Percentiles rank a stretch among this genome's conserved stretches.
These are phyloP conservation scores for Xerocomus alliaceus DNA, from an alignment of 1,284 basidiomycete species.

Conservation along the genomic window DNA sequence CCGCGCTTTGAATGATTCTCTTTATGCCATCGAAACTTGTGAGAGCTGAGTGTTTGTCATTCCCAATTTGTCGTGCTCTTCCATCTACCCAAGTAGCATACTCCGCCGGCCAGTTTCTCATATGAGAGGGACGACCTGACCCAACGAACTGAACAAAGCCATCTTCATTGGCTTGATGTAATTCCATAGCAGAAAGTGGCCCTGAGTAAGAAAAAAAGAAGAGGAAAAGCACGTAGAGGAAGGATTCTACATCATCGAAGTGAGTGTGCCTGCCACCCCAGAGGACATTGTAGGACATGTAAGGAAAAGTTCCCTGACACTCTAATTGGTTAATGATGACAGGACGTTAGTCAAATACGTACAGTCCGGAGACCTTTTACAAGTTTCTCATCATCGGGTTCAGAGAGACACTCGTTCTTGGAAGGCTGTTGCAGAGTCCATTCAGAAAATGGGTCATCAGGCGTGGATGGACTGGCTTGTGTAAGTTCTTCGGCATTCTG, in stretches of 20 bases:
- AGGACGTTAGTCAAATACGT: neutral
- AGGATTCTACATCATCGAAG: constrained; percentile 20
- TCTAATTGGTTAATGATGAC: rapidly evolving
- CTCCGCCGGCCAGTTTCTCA: neutral
- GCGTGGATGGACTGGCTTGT: rapidly evolving
- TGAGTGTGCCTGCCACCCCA: constrained; percentile 2
- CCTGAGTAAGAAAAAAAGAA: constrained; percentile 24
- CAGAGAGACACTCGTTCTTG: too few relatives aligned
- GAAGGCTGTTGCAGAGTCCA: too few relatives aligned
- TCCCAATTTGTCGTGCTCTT: too few relatives aligned
- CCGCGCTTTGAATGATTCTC: neutral
- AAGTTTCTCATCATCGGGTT: neutral
- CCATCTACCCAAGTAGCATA: constrained; percentile 12
- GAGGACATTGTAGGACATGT: constrained; percentile 10
- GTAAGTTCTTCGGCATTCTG: neutral
- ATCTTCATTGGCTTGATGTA: neutral
- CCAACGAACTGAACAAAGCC: constrained; percentile 8
- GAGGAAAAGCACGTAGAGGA: constrained; percentile 20
- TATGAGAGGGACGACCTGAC: neutral
- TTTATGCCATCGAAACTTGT: neutral
- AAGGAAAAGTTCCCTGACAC: constrained; percentile 9
- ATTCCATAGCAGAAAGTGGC: neutral
- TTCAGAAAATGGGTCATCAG: too few relatives aligned
- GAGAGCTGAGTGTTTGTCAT: neutral
- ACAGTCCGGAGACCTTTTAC: neutral